Conservation (phyloP, 2,329 filamentous ascomycete species). For the Microsporum audouinii region DNA sequence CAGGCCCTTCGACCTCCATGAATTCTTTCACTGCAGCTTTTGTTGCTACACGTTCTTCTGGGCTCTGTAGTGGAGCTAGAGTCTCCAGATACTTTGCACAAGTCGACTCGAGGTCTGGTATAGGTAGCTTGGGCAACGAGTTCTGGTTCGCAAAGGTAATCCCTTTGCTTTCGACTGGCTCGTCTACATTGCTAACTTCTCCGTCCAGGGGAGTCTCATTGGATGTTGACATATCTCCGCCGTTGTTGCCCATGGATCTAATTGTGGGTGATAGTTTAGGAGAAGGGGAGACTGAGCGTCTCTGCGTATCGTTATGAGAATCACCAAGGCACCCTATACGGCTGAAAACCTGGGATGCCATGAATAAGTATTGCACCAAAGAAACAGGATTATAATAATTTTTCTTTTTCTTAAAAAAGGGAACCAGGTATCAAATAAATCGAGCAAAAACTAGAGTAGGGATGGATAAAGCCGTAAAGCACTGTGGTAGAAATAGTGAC, state of each 20-base stretch:
- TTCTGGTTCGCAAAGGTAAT: constrained; percentile 87
- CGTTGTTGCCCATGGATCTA: background rate
- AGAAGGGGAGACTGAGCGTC: background rate
- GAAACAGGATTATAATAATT: background rate
- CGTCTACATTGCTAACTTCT: background rate
- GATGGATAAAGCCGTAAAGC: constrained; percentile 75
- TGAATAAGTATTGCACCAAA: background rate
- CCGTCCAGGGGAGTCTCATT: background rate
- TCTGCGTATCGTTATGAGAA: background rate
- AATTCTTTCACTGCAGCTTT: constrained; percentile 73
- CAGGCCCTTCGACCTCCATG: constrained; percentile 64
- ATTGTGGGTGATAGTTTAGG: background rate
- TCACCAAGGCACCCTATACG: background rate
- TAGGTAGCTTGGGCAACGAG: constrained; percentile 78
- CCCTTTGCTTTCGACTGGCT: constrained; percentile 30
- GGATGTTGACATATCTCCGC: background rate
- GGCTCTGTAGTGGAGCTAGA: constrained; percentile 67
- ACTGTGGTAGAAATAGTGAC: constrained; percentile 87
- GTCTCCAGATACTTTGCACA: constrained; percentile 69
- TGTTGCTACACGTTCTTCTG: constrained; percentile 73
- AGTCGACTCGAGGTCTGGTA: constrained; percentile 72
- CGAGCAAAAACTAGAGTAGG: constrained; percentile 66
- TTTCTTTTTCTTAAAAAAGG: too few relatives aligned
- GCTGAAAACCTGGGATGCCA: background rate
- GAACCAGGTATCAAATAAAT: constrained; percentile 46